Percentiles rank a stretch among this genome's conserved stretches.
Conservation (phyloP, 2,329 filamentous ascomycete genomes). For the Microcera coccophila region DNA sequence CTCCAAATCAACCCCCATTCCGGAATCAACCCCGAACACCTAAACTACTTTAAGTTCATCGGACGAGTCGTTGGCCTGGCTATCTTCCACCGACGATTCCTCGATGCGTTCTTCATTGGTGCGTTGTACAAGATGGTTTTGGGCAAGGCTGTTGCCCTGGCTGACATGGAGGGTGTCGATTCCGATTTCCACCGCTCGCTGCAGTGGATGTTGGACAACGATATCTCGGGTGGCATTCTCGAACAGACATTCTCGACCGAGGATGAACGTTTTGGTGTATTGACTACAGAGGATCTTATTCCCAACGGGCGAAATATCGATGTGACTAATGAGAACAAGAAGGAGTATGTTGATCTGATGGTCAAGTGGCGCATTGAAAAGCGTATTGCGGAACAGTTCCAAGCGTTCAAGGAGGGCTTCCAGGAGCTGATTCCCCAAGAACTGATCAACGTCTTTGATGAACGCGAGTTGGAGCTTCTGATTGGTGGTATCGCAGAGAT, state of each 20-base stretch:
- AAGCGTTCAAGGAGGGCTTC: conserved; percentile 95
- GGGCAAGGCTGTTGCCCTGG: conserved; percentile 82
- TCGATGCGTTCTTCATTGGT: conserved; percentile 98
- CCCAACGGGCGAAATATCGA: conserved; percentile 86
- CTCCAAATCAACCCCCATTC: conserved; percentile 99
- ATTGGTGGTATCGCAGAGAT: conserved; percentile 99
- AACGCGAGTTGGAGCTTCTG: conserved; percentile 90
- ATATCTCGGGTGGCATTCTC: conserved; percentile 85
- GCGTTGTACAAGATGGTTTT: conserved; percentile 99
- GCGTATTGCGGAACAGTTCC: conserved; percentile 96
- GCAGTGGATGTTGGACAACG: conserved; percentile 97
- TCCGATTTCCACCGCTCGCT: conserved; percentile 95
- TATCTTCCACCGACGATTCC: conserved; percentile 95
- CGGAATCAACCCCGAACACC: conserved; percentile 96
- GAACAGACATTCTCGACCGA: conserved; percentile 97
- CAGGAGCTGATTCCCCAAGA: conserved; percentile 96
- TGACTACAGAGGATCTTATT: conserved; percentile 90
- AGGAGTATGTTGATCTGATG: conserved; percentile 96
- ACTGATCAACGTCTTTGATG: conserved; percentile 96
- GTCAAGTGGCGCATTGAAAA: conserved; percentile 99
- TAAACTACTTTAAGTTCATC: conserved; percentile 99
- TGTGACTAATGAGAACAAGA: conserved; percentile 98
- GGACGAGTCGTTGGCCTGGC: conserved; percentile 93
- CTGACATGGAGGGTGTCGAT: conserved; percentile 98
- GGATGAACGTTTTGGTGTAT: conserved; percentile 93